Base-by-base conservation (phyloP, 495 filamentous ascomycete species). In the Pseudomonodictys pantanalensis region DNA sequence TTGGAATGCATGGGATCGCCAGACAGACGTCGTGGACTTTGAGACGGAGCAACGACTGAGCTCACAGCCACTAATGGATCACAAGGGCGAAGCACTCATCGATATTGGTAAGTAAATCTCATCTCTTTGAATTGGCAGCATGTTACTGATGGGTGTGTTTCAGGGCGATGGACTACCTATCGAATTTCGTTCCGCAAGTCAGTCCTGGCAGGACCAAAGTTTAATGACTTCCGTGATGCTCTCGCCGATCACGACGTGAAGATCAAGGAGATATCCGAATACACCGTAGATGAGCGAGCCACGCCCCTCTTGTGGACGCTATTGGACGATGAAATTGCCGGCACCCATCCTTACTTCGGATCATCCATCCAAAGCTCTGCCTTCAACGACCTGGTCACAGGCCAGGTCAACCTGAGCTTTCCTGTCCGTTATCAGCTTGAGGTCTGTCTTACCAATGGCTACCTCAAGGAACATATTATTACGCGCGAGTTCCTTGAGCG, bases 371-470 rank as follows among this genome's bases (percentile, higher is more conserved):
- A 47, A 1, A 60, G 80, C 52, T 77, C 1, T 58, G 74, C 22
- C 7, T 46, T 50, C 15, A 49, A 33, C 18, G 44, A 57, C 6
- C 58, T 65, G 12, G 5, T 22, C 15, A 51, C 48, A 1, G 33
- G 25, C 20, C 48, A 44, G 9, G 43, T 68, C 26, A 11, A 24
- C 18, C 76, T 98, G 3, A 75, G 83, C 0, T 97, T 91, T 45
- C 69, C 83, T 0, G 82, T 92, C 1, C 83, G 89, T 8, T 97
- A 97, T 66, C 92, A 96, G 71, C 80, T 98, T 0, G 92, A 97
- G 71, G 92, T 90, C 0, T 97, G 92, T 68, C 78, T 97, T 8
- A 95, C 91, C 0, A 80, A 88, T 20, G 83, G 85, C 0, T 75
- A 80, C n/a, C 73, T 98, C n/a, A 86, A 85, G 49, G 91, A 95